Evolutionary conservation across 257 asterid species (phyloP).

Genomic region (Cordia subcordata): DNA sequence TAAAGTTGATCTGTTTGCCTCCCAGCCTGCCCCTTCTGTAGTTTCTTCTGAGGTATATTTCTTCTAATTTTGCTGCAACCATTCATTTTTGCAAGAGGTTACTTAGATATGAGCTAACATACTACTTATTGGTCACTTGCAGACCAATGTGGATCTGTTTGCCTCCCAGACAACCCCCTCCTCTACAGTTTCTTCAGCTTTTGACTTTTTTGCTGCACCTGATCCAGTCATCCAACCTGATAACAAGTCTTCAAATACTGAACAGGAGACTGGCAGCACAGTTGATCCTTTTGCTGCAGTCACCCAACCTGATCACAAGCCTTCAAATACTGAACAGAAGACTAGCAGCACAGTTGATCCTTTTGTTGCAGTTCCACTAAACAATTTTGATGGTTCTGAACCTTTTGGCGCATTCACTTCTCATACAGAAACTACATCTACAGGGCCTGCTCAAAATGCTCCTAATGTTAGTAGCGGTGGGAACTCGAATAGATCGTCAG

Average conservation of each 20-base stretch:
- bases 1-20: conserved; percentile 46
- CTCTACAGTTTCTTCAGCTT: conserved; percentile 42
- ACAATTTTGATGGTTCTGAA: conserved; percentile 61
- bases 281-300: conserved; percentile 80
- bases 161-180: conserved; percentile 58
- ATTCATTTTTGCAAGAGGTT: not conserved
- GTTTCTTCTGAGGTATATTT: conserved; percentile 47
- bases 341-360: conserved; percentile 52
- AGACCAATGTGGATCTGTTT: conserved; percentile 66
- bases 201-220: conserved; percentile 67
- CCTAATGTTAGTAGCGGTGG: conserved; percentile 29
- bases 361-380: conserved; percentile 72
- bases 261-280: conserved; percentile 25
- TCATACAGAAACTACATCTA: conserved; percentile 33
- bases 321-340: conserved; percentile 33
- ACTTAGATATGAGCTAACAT: not conserved
- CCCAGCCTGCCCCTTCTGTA: conserved; percentile 43
- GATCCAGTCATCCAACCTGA: conserved; percentile 46
- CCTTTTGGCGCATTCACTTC: conserved; percentile 64
- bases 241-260: conserved; percentile 31
- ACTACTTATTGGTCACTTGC: conserved; percentile 18
- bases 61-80: conserved; percentile 12
- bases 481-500: conserved; percentile 23
- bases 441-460: conserved; percentile 25
- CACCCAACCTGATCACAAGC: no score